Base-by-base conservation (phyloP, 83 land plant species). In the Picea abies region DNA sequence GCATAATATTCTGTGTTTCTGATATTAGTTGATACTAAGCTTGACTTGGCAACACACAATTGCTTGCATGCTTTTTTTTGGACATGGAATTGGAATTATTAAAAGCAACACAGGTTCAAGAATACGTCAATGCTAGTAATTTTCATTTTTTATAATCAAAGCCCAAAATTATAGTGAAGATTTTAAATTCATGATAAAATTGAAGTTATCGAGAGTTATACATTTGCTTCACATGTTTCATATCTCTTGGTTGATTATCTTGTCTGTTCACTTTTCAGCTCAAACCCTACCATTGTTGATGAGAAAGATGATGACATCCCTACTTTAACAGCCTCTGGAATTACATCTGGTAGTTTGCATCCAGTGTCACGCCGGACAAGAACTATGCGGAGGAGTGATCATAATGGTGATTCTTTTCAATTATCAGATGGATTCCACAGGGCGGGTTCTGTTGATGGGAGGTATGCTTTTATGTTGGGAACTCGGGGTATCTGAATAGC, bases 311-410 rank as follows among this genome's bases (percentile, higher is more conserved):
- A 96, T 83, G 98, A 94, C 26, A 84, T 94, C 65, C 93, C 96
- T 88, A 94, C 90, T 14, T 88, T 95, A 58, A 83, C 89, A 22
- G 89, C 91, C 61, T 82, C 84, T 84, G 81, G 88, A 62, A 84
- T 88, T 71, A 84, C 91, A 11, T 60, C 87, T 26, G 90, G 82
- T 75, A 88, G 89, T 62, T 84, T 85, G 80, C 94, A 90, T 79
- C 83, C 92, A 76, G 82, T 94, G 56, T 97, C 99, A 80, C 93
- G 97, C 47, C 91, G 99, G 79, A 97, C 99, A 41, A 89, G 95
- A 81, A 87, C 88, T 63, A 15, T 86, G 83, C 71, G 85, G 81
- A 93, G 85, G 85, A 86, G 83, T 82, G 93, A 89, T 65, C 83
- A 78, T 60, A 88, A 82, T 56, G 63, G 72, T 70, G 84, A 83